Conservation (phyloP, 257 asterid species). For the Misopates orontium region DNA sequence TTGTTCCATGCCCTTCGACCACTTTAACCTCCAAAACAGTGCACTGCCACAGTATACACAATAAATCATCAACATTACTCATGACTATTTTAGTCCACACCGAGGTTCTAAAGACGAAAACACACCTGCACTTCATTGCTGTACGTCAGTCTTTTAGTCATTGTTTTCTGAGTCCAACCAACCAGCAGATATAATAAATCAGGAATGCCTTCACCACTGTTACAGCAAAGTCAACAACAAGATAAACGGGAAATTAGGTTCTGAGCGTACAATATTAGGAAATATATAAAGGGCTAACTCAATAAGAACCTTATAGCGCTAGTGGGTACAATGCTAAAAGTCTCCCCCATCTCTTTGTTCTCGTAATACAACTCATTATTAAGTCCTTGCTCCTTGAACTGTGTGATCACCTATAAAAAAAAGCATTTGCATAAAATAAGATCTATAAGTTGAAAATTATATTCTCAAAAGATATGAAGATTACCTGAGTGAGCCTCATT, state of each 20-base stretch:
- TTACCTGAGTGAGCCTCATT: slow-evolving; percentile 71
- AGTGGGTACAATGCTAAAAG: slow-evolving; percentile 86
- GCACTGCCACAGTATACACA: slow-evolving; percentile 58
- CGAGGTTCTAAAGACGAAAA: slow-evolving; percentile 25
- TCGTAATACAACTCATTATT: slow-evolving; percentile 85
- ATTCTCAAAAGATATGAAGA: slow-evolving; percentile 17
- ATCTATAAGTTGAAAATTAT: slow-evolving; percentile 17
- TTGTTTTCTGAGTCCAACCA: slow-evolving; percentile 87
- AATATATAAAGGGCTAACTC: slow-evolving; percentile 19
- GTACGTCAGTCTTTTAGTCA: slow-evolving; percentile 80
- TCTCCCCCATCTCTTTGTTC: slow-evolving; percentile 89
- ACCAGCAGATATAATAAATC: slow-evolving; percentile 74
- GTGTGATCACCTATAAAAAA: slow-evolving; percentile 63
- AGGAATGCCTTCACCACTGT: slow-evolving; percentile 96
- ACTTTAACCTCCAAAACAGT: slow-evolving; percentile 99
- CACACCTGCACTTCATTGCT: slow-evolving; percentile 82
- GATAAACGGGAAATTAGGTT: slow-evolving; percentile 13
- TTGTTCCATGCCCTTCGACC: slow-evolving; percentile 96
- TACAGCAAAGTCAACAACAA: slow-evolving; percentile 28
- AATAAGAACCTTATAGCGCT: slow-evolving; percentile 89
- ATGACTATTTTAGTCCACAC: slow-evolving; percentile 19
- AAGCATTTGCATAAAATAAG: slow-evolving; percentile 27
- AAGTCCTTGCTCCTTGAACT: slow-evolving; percentile 91
- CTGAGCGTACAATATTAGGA: not conserved
- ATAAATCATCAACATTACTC: slow-evolving; percentile 6